A percentile compares a stretch with the other conserved stretches of the same genome.
Conservation (phyloP, 495 filamentous ascomycete genomes). For the Saxophila tyrrhenica region DNA sequence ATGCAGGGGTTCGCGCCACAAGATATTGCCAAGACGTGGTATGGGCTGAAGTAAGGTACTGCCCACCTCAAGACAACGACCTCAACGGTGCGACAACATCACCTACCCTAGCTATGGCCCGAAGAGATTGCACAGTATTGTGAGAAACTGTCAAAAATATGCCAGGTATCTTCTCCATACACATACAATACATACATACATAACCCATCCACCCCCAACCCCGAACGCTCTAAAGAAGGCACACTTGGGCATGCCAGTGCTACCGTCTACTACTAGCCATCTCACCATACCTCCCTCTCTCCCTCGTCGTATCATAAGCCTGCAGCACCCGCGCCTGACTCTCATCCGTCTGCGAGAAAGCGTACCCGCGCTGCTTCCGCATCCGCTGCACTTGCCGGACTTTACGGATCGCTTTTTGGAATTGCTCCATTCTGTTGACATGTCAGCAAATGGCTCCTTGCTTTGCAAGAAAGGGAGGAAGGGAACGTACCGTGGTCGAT, state of each 20-base stretch:
- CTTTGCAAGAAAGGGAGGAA: not conserved
- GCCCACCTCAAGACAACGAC: too few species aligned
- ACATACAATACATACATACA: not conserved
- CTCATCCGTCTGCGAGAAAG: conserved; percentile 96
- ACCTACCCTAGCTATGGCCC: too few species aligned
- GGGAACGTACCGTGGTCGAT: conserved; percentile 62
- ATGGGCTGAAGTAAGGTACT: too few species aligned
- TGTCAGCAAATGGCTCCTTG: too few species aligned
- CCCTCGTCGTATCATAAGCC: conserved; percentile 91
- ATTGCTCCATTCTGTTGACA: conserved; percentile 80
- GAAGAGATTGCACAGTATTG: too few species aligned
- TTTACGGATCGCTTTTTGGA: conserved; percentile 98
- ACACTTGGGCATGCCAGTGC: not conserved
- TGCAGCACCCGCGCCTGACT: conserved; percentile 85
- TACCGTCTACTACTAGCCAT: conserved; percentile 55
- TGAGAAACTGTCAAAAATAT: too few species aligned
- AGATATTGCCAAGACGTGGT: not conserved
- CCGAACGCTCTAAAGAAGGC: not conserved
- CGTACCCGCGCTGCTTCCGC: conserved; percentile 97
- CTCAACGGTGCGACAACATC: too few species aligned
- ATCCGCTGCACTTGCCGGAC: conserved; percentile 97
- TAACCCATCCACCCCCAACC: not conserved
- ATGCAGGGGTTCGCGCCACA: not conserved
- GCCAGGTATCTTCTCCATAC: conserved; percentile 1
- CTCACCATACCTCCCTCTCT: conserved; percentile 87